Evolutionary conservation across 2,329 filamentous ascomycete species (phyloP).

Genomic region (Nannizziopsis arthrosporioides): DNA sequence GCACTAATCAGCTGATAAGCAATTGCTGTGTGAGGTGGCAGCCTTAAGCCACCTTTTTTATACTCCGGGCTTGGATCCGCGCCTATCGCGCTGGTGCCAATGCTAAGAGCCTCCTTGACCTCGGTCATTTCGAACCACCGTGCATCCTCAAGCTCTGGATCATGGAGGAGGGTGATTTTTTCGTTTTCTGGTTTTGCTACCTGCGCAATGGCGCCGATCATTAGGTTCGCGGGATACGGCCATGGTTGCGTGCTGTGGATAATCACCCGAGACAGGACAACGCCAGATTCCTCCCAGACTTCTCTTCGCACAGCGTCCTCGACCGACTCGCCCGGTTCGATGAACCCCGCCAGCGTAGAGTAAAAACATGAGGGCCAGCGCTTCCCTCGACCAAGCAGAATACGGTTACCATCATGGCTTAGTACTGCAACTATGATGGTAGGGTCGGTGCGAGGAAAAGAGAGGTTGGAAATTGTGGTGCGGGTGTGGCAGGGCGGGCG

Average conservation of each 20-base stretch:
- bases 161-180: conserved; percentile 68
- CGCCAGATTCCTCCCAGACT: conserved; percentile 77
- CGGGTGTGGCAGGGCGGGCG: conserved; percentile 68
- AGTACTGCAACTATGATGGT: conserved; percentile 93
- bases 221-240: conserved; percentile 74
- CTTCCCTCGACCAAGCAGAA: conserved; percentile 76
- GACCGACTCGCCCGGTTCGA: conserved; percentile 73
- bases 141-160: conserved; percentile 81
- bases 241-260: conserved; percentile 78
- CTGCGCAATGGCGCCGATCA: conserved; percentile 82
- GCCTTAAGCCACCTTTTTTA: conserved; percentile 61
- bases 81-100: conserved; percentile 56
- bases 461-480: conserved; percentile 76
- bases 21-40: conserved; percentile 82
- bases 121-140: conserved; percentile 80
- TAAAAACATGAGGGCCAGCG: conserved; percentile 79
- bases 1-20: conserved; percentile 77
- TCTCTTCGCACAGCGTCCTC: conserved; percentile 75
- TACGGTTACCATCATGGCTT: conserved; percentile 60
- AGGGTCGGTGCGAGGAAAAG: conserved; percentile 83
- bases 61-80: conserved; percentile 54
- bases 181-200: conserved; percentile 64
- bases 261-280: conserved; percentile 62
- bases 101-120: conserved; percentile 58
- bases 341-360: conserved; percentile 75